phyloP scores from a whole-genome alignment of 2,329 filamentous ascomycete species.

The Penicillium sp. region DNA sequence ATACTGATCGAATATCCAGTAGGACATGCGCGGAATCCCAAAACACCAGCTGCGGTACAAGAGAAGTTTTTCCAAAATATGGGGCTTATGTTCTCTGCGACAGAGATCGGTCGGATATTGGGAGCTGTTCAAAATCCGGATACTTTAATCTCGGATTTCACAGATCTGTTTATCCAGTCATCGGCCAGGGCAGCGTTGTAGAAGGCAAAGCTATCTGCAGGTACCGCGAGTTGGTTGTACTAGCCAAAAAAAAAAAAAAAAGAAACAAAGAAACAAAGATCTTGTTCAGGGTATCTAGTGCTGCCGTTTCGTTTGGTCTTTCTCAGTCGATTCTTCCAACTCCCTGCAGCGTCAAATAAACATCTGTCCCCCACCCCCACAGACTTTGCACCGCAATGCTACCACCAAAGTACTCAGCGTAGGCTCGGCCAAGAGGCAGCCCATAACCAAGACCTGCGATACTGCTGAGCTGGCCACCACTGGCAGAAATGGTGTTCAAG shows the following conservation, averaged over 20 bases:
- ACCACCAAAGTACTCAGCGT: constrained; percentile 97
- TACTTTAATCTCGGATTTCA: constrained; percentile 14
- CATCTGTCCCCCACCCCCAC: constrained; percentile 83
- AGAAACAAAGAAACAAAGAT: neutral
- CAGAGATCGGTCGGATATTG: constrained; percentile 12
- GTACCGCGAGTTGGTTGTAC: neutral
- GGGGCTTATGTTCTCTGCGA: constrained; percentile 18
- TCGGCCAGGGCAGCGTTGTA: constrained; percentile 9
- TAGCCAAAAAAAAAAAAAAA: neutral
- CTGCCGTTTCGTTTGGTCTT: neutral
- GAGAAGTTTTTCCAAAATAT: constrained; percentile 21
- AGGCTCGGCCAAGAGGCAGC: constrained; percentile 82
- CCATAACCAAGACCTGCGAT: constrained; percentile 95
- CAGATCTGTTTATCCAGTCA: constrained; percentile 16
- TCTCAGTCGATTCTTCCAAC: constrained; percentile 52
- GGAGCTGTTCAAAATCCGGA: constrained; percentile 12
- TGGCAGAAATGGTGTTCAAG: constrained; percentile 70
- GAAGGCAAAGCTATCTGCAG: neutral
- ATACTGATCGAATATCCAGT: constrained; percentile 37
- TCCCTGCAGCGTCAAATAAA: constrained; percentile 61
- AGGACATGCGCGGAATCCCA: constrained; percentile 18
- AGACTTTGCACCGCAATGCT: constrained; percentile 93
- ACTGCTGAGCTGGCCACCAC: constrained; percentile 70
- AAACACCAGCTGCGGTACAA: constrained; percentile 10
- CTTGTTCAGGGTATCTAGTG: constrained; percentile 7